phyloP scores from a whole-genome alignment of 2,329 filamentous ascomycete species.

The Drechslerella stenobrocha region DNA sequence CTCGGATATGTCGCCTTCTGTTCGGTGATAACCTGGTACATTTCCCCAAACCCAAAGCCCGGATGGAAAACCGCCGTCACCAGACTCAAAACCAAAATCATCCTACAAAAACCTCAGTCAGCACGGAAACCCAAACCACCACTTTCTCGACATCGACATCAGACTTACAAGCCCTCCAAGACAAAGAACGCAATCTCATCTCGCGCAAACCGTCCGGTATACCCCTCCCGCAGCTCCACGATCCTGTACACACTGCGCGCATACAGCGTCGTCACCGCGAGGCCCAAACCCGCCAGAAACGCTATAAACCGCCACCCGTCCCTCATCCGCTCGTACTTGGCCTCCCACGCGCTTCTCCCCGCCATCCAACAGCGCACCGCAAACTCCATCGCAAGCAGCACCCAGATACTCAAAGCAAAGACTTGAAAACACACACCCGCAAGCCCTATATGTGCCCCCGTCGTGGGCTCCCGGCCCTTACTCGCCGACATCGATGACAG shows the following conservation, averaged over 20 bases:
- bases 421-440: constrained; percentile 67
- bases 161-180: constrained; percentile 60
- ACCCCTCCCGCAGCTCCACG: constrained; percentile 67
- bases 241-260: constrained; percentile 65
- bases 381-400: constrained; percentile 63
- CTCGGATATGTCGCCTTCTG: constrained; percentile 25
- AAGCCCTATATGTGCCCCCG: constrained; percentile 62
- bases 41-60: constrained; percentile 51
- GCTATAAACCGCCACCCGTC: constrained; percentile 14
- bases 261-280: constrained; percentile 67
- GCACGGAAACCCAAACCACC: background rate
- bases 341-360: constrained; percentile 16
- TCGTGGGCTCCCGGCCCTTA: constrained; percentile 21
- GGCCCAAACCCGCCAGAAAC: constrained; percentile 62
- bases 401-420: constrained; percentile 63
- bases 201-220: constrained; percentile 63
- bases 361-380: constrained; percentile 22
- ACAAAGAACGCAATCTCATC: constrained; percentile 63
- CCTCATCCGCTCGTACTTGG: constrained; percentile 22
- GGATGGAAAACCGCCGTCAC: constrained; percentile 60
- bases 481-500: constrained; percentile 57
- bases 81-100: constrained; percentile 60
- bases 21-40: constrained; percentile 34
- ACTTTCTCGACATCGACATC: background rate
- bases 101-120: constrained; percentile 50